A percentile compares a stretch with the other conserved stretches of the same genome.
Evolutionary conservation across 306 rosid species (phyloP).

Genomic region (Ormosia emarginata): DNA sequence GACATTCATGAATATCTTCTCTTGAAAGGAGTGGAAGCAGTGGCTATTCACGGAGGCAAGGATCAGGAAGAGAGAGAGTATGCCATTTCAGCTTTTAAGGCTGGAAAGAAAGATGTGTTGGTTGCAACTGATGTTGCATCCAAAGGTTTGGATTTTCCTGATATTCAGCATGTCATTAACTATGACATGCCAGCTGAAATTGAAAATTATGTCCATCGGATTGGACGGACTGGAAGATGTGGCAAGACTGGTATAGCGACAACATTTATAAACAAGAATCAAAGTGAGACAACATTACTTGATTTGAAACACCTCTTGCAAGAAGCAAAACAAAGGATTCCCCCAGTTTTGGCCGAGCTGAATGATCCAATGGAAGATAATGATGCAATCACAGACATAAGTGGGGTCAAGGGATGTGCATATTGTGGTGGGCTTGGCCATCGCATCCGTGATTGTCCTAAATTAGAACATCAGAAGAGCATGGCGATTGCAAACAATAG

Average conservation of each 20-base stretch:
- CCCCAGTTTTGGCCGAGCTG: constrained; percentile 87
- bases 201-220: constrained; percentile 94
- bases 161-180: constrained; percentile 90
- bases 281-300: constrained; percentile 89
- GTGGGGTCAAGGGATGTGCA: constrained; percentile 93
- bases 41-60: constrained; percentile 95
- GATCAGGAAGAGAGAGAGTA: constrained; percentile 97
- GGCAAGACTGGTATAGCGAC: constrained; percentile 96
- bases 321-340: constrained; percentile 97
- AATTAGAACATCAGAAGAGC: constrained; percentile 86
- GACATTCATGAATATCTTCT: constrained; percentile 95
- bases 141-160: constrained; percentile 94
- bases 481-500: constrained; percentile 70
- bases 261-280: constrained; percentile 90
- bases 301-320: constrained; percentile 93
- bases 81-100: constrained; percentile 75
- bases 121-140: constrained; percentile 98
- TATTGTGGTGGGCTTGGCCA: constrained; percentile 98
- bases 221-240: constrained; percentile 93
- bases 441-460: constrained; percentile 83
- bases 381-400: constrained; percentile 61
- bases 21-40: constrained; percentile 92
- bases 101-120: constrained; percentile 86
- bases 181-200: constrained; percentile 98
- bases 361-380: constrained; percentile 88